Evolutionary conservation across 139 green algal genomes (phyloP).

Genomic region (Haematococcus lacustris): DNA sequence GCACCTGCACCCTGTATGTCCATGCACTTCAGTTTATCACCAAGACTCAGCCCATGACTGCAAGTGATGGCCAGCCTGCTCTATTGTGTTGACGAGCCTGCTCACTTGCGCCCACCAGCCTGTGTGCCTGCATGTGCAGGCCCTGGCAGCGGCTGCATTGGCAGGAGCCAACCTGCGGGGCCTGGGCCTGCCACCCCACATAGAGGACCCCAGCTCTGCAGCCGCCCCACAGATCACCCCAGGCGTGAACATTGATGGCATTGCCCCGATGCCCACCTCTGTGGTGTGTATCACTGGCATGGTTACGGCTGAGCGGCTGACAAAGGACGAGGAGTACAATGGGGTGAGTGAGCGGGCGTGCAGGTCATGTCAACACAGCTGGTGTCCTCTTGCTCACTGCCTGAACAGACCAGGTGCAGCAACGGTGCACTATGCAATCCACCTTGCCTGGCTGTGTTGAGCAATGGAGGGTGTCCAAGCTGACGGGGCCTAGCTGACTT

Average conservation of each 20-base stretch:
- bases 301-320: constrained; percentile 26
- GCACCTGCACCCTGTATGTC: too few relatives aligned
- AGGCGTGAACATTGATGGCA: constrained; percentile 4
- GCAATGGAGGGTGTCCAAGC: background rate
- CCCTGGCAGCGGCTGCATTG: background rate
- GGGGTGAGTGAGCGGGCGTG: constrained; percentile 23
- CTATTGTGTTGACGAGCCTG: too few relatives aligned
- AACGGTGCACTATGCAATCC: background rate
- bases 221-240: background rate
- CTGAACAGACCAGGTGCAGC: background rate
- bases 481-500: too few relatives aligned
- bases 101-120: too few relatives aligned
- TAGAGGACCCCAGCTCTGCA: constrained; percentile 4
- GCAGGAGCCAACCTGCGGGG: background rate
- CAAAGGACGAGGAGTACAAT: constrained; percentile 25
- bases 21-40: too few relatives aligned
- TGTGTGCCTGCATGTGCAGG: too few relatives aligned
- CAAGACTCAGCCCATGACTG: too few relatives aligned
- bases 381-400: too few relatives aligned
- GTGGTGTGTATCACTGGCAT: constrained; percentile 27
- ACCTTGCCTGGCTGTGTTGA: background rate
- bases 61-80: too few relatives aligned
- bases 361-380: too few relatives aligned
- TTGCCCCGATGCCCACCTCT: background rate
- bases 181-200: constrained; percentile 7